phyloP scores from a whole-genome alignment of 257 asterid species.

The Marsdenia floribunda region DNA sequence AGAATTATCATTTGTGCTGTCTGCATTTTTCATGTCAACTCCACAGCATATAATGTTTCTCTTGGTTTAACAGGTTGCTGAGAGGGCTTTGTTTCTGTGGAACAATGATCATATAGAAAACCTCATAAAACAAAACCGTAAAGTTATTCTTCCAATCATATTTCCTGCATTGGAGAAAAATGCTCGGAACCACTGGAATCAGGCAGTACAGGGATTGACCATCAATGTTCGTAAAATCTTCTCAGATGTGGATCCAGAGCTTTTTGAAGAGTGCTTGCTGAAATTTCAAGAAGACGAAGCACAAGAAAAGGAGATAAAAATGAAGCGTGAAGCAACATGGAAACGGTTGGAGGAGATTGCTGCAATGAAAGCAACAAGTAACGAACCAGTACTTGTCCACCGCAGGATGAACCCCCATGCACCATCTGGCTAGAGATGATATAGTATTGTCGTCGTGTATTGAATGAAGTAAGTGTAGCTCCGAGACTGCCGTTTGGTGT shows the following conservation, averaged over 20 bases:
- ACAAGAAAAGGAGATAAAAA: slow-evolving; percentile 42
- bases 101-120: slow-evolving; percentile 82
- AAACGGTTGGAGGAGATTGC: slow-evolving; percentile 67
- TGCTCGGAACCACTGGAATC: slow-evolving; percentile 82
- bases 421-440: slow-evolving; percentile 39
- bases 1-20: neutral
- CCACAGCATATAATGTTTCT: slow-evolving; percentile 1
- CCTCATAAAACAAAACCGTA: slow-evolving; percentile 82
- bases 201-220: slow-evolving; percentile 79
- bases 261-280: slow-evolving; percentile 67
- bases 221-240: slow-evolving; percentile 83
- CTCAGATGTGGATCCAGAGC: slow-evolving; percentile 64
- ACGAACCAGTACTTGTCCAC: slow-evolving; percentile 53
- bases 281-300: slow-evolving; percentile 73
- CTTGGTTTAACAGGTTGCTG: slow-evolving; percentile 65
- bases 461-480: neutral
- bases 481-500: slow-evolving; percentile 17
- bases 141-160: slow-evolving; percentile 67
- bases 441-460: neutral
- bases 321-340: slow-evolving; percentile 67
- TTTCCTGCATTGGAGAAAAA: slow-evolving; percentile 74
- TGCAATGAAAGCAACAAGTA: slow-evolving; percentile 48
- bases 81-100: slow-evolving; percentile 87
- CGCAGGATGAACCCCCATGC: slow-evolving; percentile 30
- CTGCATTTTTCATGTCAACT: neutral